Evolutionary conservation across 805 yeast genomes (phyloP).

Genomic region (Ogataea glucozyma): DNA sequence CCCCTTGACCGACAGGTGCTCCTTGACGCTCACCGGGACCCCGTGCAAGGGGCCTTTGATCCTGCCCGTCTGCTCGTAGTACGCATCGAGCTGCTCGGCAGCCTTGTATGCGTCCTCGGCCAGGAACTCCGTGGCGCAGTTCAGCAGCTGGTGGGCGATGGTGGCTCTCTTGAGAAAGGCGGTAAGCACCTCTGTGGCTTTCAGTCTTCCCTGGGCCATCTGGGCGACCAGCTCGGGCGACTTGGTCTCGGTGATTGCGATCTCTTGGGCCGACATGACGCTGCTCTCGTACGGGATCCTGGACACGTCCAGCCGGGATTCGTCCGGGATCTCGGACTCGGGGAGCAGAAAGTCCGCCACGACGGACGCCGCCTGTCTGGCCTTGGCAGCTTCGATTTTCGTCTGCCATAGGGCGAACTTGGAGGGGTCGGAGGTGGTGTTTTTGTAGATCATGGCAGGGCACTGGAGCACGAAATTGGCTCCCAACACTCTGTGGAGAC

Average conservation of each 20-base stretch:
- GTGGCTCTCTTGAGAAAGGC: slow-evolving; percentile 61
- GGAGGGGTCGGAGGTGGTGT: slow-evolving; percentile 14
- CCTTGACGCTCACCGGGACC: slow-evolving; percentile 49
- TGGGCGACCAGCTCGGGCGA: slow-evolving; percentile 22
- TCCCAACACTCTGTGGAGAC: no score
- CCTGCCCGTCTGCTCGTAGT: slow-evolving; percentile 47
- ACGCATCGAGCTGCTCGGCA: slow-evolving; percentile 56
- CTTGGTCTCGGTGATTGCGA: slow-evolving; percentile 42
- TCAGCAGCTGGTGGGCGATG: slow-evolving; percentile 54
- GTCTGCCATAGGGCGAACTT: slow-evolving; percentile 29
- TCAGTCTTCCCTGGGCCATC: slow-evolving; percentile 34
- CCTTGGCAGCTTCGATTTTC: slow-evolving; percentile 35
- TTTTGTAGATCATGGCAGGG: slow-evolving; percentile 4
- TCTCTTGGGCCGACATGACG: slow-evolving; percentile 38
- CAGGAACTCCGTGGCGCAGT: slow-evolving; percentile 46
- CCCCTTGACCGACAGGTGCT: slow-evolving; percentile 48
- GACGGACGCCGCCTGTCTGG: slow-evolving; percentile 29
- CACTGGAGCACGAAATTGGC: no score
- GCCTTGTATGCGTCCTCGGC: slow-evolving; percentile 57
- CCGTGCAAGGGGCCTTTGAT: slow-evolving; percentile 66
- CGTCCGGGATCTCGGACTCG: slow-evolving; percentile 15
- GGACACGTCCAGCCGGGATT: slow-evolving; percentile 26
- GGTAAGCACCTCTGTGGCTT: slow-evolving; percentile 45
- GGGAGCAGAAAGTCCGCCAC: slow-evolving; percentile 23
- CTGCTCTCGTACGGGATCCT: slow-evolving; percentile 24